phyloP scores from a whole-genome alignment of 1,284 basidiomycete genomes.

The Malassezia cuniculi region DNA sequence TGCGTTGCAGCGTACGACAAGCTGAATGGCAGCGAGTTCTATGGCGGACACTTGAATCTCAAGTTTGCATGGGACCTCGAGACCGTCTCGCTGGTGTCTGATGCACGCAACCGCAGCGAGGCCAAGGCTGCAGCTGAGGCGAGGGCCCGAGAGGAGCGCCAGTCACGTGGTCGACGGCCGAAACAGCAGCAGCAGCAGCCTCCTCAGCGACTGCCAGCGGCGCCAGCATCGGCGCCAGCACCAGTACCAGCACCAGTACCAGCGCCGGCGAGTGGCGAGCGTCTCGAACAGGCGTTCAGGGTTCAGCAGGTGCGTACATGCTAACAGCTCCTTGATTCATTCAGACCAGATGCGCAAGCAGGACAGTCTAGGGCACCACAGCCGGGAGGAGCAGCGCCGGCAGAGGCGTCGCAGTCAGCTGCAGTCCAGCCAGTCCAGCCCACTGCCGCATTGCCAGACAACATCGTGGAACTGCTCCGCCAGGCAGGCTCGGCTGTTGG shows the following conservation, averaged over 20 bases:
- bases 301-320: conserved; percentile 25
- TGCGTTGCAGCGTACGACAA: conserved; percentile 69
- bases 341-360: background rate
- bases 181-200: conserved; percentile 3
- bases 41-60: conserved; percentile 76
- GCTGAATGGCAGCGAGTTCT: conserved; percentile 61
- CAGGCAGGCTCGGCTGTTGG: no score
- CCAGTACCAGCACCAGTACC: conserved; percentile 3
- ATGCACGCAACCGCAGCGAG: conserved; percentile 14
- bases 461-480: no score
- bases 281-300: conserved; percentile 43
- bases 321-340: background rate
- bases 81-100: conserved; percentile 15
- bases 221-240: background rate
- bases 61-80: conserved; percentile 67
- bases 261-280: conserved; percentile 10
- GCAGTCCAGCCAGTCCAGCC: no score
- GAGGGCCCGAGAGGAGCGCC: conserved; percentile 43
- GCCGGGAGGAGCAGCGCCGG: no score
- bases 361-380: no score
- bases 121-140: conserved; percentile 26
- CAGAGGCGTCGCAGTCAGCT: no score
- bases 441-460: no score
- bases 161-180: background rate
- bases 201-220: background rate